These are phyloP conservation scores for Suhomyces ambrosiae DNA, from an alignment of 1,139 yeast genomes.

Conservation along the genomic window DNA sequence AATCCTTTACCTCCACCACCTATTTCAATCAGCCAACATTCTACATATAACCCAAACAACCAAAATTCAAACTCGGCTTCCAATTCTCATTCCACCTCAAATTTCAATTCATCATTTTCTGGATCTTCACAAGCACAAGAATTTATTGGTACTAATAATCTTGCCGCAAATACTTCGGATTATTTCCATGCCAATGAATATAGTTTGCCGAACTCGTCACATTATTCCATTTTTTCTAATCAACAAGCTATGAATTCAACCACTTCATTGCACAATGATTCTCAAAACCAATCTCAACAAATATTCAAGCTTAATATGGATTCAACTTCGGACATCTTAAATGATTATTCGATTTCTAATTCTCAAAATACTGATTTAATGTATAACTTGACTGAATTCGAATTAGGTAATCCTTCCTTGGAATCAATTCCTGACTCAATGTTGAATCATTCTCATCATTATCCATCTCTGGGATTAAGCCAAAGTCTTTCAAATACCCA, in stretches of 20 bases:
- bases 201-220: slow-evolving; percentile 20
- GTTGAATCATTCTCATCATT: slow-evolving; percentile 8
- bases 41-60: slow-evolving; percentile 5
- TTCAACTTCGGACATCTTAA: slow-evolving; percentile 20
- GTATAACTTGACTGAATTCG: slow-evolving; percentile 30
- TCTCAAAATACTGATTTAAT: slow-evolving; percentile 22
- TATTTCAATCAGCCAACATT: slow-evolving; percentile 14
- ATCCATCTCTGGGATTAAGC: slow-evolving; percentile 10
- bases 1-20: slow-evolving; percentile 30
- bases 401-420: slow-evolving; percentile 30
- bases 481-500: slow-evolving; percentile 10
- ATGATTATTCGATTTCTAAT: slow-evolving; percentile 16
- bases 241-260: slow-evolving; percentile 26
- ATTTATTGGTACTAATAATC: slow-evolving; percentile 4
- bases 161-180: slow-evolving; percentile 11
- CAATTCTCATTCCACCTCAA: slow-evolving; percentile 6
- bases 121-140: slow-evolving; percentile 12
- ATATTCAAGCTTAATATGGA: slow-evolving; percentile 22
- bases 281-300: slow-evolving; percentile 12
- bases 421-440: slow-evolving; percentile 31
- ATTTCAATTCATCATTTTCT: slow-evolving; percentile 14
- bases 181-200: slow-evolving; percentile 17
- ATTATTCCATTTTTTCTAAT: slow-evolving; percentile 30
- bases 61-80: slow-evolving; percentile 5
- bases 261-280: slow-evolving; percentile 18